Percentiles rank a stretch among this genome's conserved stretches.
Evolutionary conservation across 176 grass and related monocot species (phyloP).

Genomic region (Musa acuminata): DNA sequence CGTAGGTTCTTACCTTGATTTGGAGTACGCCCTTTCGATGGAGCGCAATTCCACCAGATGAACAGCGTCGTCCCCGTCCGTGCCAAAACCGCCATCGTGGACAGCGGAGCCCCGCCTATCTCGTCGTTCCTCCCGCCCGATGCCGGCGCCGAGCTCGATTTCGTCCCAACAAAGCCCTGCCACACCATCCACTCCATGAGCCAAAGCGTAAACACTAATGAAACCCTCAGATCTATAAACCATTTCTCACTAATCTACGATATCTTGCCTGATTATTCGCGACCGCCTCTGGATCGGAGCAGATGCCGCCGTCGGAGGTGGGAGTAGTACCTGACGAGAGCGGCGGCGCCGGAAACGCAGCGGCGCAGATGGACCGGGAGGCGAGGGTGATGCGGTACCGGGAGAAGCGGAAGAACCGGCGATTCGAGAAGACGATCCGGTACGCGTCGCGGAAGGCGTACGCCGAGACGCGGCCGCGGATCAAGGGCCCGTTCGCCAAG

Average conservation of each 20-base stretch:
- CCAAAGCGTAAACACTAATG: constrained; percentile 8
- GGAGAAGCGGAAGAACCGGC: constrained; percentile 21
- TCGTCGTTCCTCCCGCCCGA: neutral
- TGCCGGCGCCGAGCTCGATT: constrained; percentile 1
- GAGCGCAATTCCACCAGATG: constrained; percentile 7
- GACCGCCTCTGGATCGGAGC: neutral
- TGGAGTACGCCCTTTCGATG: constrained; percentile 18
- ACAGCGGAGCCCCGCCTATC: neutral
- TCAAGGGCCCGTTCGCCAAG: constrained; percentile 20
- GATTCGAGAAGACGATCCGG: constrained; percentile 22
- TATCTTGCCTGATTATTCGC: neutral
- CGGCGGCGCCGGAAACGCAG: neutral
- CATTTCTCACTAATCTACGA: neutral
- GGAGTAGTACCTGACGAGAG: constrained; percentile 1
- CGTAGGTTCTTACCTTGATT: constrained; percentile 19
- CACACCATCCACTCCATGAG: constrained; percentile 4
- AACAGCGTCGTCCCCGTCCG: constrained; percentile 20
- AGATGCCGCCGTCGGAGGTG: constrained; percentile 10
- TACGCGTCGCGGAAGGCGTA: constrained; percentile 24
- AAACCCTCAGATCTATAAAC: neutral
- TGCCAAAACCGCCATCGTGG: neutral
- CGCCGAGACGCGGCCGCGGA: constrained; percentile 21
- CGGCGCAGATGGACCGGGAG: constrained; percentile 8
- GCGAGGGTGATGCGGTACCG: constrained; percentile 20
- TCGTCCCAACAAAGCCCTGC: neutral